These are phyloP conservation scores for Leptographium procerum DNA, from an alignment of 2,329 filamentous ascomycete genomes.

Conservation along the genomic window DNA sequence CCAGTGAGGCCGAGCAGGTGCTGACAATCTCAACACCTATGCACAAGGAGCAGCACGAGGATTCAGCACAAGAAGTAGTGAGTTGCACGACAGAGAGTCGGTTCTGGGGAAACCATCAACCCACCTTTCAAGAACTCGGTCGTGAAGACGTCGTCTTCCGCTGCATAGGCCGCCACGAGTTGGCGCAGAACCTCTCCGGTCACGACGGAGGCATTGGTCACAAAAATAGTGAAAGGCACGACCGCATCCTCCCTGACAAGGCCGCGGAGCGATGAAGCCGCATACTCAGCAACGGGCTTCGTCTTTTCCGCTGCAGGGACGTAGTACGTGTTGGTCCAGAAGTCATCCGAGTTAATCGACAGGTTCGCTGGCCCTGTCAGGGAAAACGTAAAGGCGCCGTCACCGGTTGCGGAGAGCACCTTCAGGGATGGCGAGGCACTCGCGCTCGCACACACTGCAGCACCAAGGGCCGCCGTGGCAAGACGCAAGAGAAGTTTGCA, in stretches of 20 bases:
- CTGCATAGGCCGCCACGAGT: neutral
- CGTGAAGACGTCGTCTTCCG: conserved; percentile 1
- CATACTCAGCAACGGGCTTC: neutral
- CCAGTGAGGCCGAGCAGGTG: neutral
- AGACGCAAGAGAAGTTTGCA: no score
- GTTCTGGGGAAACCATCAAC: no score
- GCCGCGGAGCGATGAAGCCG: neutral
- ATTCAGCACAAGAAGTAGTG: no score
- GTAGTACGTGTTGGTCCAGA: conserved; percentile 2
- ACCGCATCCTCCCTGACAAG: neutral
- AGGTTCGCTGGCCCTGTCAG: neutral
- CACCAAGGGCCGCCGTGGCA: no score
- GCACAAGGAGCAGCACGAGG: no score
- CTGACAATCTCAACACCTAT: neutral
- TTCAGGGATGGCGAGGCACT: neutral
- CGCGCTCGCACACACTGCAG: neutral
- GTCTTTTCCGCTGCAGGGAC: neutral
- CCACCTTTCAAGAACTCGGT: neutral
- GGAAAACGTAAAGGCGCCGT: conserved; percentile 1
- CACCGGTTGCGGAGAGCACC: neutral
- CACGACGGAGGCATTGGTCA: neutral
- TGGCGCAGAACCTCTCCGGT: neutral
- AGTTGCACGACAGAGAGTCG: no score
- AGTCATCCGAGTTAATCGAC: neutral
- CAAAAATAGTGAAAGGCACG: neutral